Percentiles rank a stretch among this genome's conserved stretches.
phyloP scores from a whole-genome alignment of 805 yeast species.

The Kodamaea restingae region DNA sequence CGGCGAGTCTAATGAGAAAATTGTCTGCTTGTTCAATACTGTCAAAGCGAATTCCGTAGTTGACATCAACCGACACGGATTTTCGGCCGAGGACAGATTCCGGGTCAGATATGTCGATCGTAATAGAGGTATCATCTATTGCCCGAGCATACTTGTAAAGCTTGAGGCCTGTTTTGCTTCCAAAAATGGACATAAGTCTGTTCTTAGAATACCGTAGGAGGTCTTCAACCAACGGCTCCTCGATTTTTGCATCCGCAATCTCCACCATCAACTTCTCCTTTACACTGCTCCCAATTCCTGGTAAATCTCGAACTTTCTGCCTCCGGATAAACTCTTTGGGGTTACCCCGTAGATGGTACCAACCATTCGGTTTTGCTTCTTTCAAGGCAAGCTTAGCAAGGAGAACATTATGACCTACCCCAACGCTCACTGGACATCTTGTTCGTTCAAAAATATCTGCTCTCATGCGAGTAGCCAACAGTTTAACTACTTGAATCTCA shows the following conservation, averaged over 20 bases:
- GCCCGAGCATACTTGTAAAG: slow-evolving; percentile 62
- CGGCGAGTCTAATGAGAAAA: slow-evolving; percentile 55
- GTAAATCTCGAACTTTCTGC: slow-evolving; percentile 41
- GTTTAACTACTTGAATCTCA: slow-evolving; percentile 11
- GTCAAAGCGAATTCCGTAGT: slow-evolving; percentile 83
- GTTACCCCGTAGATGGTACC: slow-evolving; percentile 32
- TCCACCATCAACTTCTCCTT: slow-evolving; percentile 41
- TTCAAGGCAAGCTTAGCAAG: slow-evolving; percentile 72
- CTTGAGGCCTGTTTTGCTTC: slow-evolving; percentile 66
- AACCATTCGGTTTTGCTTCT: slow-evolving; percentile 79
- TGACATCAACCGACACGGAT: slow-evolving; percentile 81
- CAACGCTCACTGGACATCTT: slow-evolving; percentile 72
- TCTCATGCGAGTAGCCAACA: slow-evolving; percentile 35
- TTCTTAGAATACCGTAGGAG: slow-evolving; percentile 31
- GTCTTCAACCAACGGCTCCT: slow-evolving; percentile 33
- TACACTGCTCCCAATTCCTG: slow-evolving; percentile 60
- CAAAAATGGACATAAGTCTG: slow-evolving; percentile 48
- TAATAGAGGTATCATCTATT: slow-evolving; percentile 57
- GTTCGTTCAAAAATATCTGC: slow-evolving; percentile 41
- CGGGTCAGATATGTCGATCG: slow-evolving; percentile 45
- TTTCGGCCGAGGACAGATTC: slow-evolving; percentile 53
- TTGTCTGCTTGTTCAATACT: slow-evolving; percentile 55
- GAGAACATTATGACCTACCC: slow-evolving; percentile 69
- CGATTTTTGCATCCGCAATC: slow-evolving; percentile 13
- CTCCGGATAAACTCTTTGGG: slow-evolving; percentile 31